Percentiles rank a stretch among this genome's conserved stretches.
phyloP scores from a whole-genome alignment of 352 stramenopile genomes.

The Phytophthora cryptogea region DNA sequence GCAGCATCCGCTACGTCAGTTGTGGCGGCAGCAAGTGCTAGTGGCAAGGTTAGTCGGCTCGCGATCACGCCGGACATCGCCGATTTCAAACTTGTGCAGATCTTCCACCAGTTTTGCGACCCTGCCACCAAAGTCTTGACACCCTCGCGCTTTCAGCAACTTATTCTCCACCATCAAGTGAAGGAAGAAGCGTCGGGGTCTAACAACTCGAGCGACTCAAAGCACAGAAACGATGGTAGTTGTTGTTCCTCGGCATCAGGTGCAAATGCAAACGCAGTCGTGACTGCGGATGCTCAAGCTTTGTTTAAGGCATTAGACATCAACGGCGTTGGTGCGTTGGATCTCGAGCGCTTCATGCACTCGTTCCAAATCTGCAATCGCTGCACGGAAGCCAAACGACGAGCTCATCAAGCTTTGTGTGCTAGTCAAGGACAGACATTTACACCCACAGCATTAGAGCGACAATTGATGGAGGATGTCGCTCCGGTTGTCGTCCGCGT shows the following conservation, averaged over 20 bases:
- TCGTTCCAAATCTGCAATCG: constrained; percentile 90
- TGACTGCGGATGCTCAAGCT: constrained; percentile 48
- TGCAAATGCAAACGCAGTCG: constrained; percentile 12
- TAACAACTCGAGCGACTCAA: constrained; percentile 17
- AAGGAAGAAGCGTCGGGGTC: constrained; percentile 47
- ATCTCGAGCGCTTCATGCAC: constrained; percentile 80
- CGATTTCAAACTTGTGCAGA: constrained; percentile 87
- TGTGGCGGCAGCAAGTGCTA: constrained; percentile 8
- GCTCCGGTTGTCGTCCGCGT: constrained; percentile 78
- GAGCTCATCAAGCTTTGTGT: constrained; percentile 58
- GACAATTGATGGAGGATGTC: constrained; percentile 79
- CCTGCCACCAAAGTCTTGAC: constrained; percentile 55
- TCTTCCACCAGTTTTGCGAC: constrained; percentile 84
- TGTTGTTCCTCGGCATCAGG: constrained; percentile 6
- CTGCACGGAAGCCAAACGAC: constrained; percentile 78
- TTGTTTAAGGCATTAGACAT: constrained; percentile 68
- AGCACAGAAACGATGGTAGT: constrained; percentile 11
- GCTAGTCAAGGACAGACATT: constrained; percentile 59
- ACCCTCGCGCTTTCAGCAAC: constrained; percentile 60
- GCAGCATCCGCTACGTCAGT: constrained; percentile 20
- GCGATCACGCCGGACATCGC: constrained; percentile 78
- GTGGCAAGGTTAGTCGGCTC: constrained; percentile 50
- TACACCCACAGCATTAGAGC: constrained; percentile 53
- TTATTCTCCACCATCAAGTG: constrained; percentile 67
- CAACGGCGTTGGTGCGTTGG: constrained; percentile 42